Evolutionary conservation across 2,329 filamentous ascomycete genomes (phyloP).

Genomic region (Calycina herbarum): DNA sequence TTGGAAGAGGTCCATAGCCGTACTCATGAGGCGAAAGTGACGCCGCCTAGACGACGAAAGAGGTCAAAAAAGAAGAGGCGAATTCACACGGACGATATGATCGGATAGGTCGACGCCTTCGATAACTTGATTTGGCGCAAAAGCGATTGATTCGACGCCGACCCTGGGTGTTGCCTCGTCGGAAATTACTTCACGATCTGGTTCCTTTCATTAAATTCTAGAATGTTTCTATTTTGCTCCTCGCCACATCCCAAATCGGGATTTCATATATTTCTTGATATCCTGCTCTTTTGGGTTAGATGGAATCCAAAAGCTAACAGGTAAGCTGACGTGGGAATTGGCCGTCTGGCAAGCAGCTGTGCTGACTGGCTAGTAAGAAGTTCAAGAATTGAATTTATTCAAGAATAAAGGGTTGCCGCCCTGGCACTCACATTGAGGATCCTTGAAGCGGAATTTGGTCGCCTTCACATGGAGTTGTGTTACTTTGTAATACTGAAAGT

Average conservation of each 20-base stretch:
- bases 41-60: neutral
- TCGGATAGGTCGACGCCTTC: neutral
- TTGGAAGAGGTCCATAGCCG: neutral
- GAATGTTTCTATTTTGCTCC: neutral
- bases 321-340: slow-evolving; percentile 2
- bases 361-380: neutral
- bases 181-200: neutral
- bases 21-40: neutral
- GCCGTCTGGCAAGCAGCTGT: neutral
- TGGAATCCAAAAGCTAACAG: neutral
- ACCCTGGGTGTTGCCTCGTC: neutral
- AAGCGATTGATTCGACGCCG: neutral
- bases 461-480: neutral
- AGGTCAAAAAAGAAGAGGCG: slow-evolving; percentile 3
- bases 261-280: neutral
- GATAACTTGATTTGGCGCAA: neutral
- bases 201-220: neutral
- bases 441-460: neutral
- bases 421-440: neutral
- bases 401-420: neutral
- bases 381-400: neutral
- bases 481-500: neutral
- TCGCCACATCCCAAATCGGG: neutral
- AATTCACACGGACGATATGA: neutral
- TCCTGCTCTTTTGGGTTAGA: neutral